Base-by-base conservation (phyloP, 2,329 filamentous ascomycete genomes). In the Claviceps spartinae region DNA sequence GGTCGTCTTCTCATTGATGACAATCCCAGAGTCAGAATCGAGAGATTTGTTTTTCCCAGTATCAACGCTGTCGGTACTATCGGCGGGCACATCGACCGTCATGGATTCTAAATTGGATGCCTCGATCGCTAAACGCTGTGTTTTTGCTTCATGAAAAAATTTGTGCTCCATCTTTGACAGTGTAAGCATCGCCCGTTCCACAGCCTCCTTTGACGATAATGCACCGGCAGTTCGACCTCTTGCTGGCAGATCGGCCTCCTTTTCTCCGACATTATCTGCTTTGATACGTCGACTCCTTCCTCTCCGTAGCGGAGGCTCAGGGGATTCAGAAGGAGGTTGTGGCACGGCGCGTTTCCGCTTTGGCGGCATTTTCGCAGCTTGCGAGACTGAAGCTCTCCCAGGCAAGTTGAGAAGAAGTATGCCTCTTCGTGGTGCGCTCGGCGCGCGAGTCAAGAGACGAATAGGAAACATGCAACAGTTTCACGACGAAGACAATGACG, bases 151-250 rank as follows among this genome's bases (percentile, higher is more conserved):
- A 4, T 62, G 65, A 30, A 69, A 67, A 2, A 78, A 59, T n/a
- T 65, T 64, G 16, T 68, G 62, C 46, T 78, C 75, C 72, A 78
- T 77, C 56, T 73, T 66, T 5, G 66, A 69, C 26, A 78, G 63
- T n/a, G 68, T 65, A n/a, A 67, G 65, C 54, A 74, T 67, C 18
- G 72, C 72, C 3, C 64, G 56, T 8, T 71, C 60, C 5, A 74
- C 64, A 2, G 61, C 63, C 9, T 65, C 59, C 7, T 44, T 56
- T 2, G 55, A 54, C 2, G 26, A 37, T 18, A 55, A 44, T 13
- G 34, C 42, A 6, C 20, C 34, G 7, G 41, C 48, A 13, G 18
- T 8, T 11, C 34, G 22, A 44, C 6, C 5, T 26, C 34, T 16
- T 5, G 22, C 26, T n/a, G 3, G 18, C 30, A 14, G 7, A 16